A percentile compares a stretch with the other conserved stretches of the same genome.
Conservation (phyloP, 495 filamentous ascomycete genomes). For the Trichocladium uniseriatum region DNA sequence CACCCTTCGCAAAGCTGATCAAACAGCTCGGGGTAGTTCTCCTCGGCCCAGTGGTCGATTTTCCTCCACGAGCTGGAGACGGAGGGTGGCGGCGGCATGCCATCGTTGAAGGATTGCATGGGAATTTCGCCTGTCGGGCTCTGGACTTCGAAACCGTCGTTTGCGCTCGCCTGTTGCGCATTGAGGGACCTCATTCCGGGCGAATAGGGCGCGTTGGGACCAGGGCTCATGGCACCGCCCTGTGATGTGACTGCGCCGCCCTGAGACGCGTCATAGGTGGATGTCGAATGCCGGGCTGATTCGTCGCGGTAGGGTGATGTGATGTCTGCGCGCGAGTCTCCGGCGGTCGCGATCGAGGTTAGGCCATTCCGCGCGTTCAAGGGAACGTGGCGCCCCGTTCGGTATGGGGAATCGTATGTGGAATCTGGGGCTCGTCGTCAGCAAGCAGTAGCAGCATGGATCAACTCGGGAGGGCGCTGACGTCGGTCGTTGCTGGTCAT, state of each 20-base stretch:
- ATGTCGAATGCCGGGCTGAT: conserved; percentile 44
- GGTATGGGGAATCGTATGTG: conserved; percentile 75
- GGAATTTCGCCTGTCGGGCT: conserved; percentile 73
- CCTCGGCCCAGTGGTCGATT: conserved; percentile 89
- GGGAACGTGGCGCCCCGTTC: conserved; percentile 71
- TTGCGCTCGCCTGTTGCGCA: conserved; percentile 51
- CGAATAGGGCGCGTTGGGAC: conserved; percentile 63
- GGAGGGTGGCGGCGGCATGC: conserved; percentile 80
- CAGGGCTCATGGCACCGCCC: conserved; percentile 15
- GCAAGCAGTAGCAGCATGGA: conserved; percentile 15
- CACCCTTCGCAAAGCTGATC: conserved; percentile 88
- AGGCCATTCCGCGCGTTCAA: conserved; percentile 59
- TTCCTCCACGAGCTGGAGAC: conserved; percentile 83
- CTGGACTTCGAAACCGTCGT: conserved; percentile 54
- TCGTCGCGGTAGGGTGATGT: conserved; percentile 67
- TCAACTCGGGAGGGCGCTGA: conserved; percentile 33
- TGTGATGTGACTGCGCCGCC: conserved; percentile 39
- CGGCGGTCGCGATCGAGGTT: conserved; percentile 68
- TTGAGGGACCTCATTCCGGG: conserved; percentile 75
- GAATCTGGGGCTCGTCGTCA: conserved; percentile 57
- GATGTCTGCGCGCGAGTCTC: conserved; percentile 68
- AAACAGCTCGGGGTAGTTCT: conserved; percentile 87
- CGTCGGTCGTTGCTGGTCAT: conserved; percentile 68
- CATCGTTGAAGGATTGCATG: conserved; percentile 92
- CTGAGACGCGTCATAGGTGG: conserved; percentile 38